Evolutionary conservation across 192 early-diverging fungal genomes (phyloP), one percentile per base, ranked within the genome.

Genomic region (Paraglomus brasilianum): DNA sequence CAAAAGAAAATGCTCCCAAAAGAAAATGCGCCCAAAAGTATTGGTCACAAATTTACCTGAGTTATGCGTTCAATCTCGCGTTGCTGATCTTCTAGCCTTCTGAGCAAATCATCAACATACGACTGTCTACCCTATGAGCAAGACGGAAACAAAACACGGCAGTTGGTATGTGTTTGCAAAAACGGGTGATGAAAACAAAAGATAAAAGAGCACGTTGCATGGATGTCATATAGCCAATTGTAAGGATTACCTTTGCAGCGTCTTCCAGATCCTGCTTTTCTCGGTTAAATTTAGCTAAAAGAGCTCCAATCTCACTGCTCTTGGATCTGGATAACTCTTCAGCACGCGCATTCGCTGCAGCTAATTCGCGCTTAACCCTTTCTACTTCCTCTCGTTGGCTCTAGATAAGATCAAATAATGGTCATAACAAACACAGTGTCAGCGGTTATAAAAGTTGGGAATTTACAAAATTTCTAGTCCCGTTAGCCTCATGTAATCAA

Each of bases 231-330:
- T 15, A 71, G 39, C 8, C 40, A 9, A 56, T 48, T 1, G 55
- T 9, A 41, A 38, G 0, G 42, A 10, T 38, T 79, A 77, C 75
- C 73, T 80, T 87, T 17, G 75, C 67, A 8, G 79, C 74, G 70
- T 80, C 77, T 75, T 95, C 92, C 42, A 97, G 72, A 51, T 94
- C 91, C 49, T 80, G 82, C 78, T 92, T 92, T 76, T 98, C 94
- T 24, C 74, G 75, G 60, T 91, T 93, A 78, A 94, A 95, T 69
- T 88, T 85, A 48, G 83, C 84, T 44, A 94, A 79, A 69, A 98
- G 79, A 7, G 88, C 79, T 52, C 91, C 87, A 24, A 94, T 85
- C 79, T 98, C 96, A 14, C 85, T 86, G 36, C 90, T 91, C 75
- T 92, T 93, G 72, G 82, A 85, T 51, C 84, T 77, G n/a, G 85